Percentiles rank a stretch among this genome's conserved stretches.
phyloP scores from a whole-genome alignment of 208 protist genomes.

The Leishmania major region DNA sequence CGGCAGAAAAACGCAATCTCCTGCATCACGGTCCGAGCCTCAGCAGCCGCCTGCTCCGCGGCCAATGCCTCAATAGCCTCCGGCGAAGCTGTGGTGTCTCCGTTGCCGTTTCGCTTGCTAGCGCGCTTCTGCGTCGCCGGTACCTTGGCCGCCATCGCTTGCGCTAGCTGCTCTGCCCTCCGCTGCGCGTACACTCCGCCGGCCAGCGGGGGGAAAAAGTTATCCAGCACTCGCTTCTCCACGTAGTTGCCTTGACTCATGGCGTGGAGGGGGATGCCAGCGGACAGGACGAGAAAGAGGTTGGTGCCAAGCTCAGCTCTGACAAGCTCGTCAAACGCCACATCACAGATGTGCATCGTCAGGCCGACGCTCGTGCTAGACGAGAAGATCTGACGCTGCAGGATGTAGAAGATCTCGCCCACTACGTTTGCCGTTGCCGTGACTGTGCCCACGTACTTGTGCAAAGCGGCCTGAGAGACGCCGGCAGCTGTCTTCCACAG shows the following conservation, averaged over 20 bases:
- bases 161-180: conserved; percentile 40
- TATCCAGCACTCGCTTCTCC: conserved; percentile 87
- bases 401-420: conserved; percentile 63
- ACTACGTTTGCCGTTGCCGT: conserved; percentile 23
- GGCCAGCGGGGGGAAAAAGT: conserved; percentile 82
- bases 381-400: conserved; percentile 70
- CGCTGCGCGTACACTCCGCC: conserved; percentile 57
- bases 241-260: conserved; percentile 88
- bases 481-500: conserved; percentile 26
- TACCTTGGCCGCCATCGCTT: conserved; percentile 14
- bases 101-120: conserved; percentile 17
- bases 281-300: conserved; percentile 69
- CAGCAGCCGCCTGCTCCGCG: conserved; percentile 24
- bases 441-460: conserved; percentile 27
- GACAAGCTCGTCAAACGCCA: conserved; percentile 78
- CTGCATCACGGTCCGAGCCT: conserved; percentile 41
- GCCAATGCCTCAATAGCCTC: conserved; percentile 28
- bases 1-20: conserved; percentile 61
- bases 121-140: conserved; percentile 5
- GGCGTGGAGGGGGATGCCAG: conserved; percentile 73
- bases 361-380: conserved; percentile 64
- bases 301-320: conserved; percentile 39
- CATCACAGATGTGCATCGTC: conserved; percentile 86
- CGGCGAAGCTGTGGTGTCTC: not conserved
- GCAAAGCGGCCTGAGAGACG: conserved; percentile 19